Evolutionary conservation across 495 filamentous ascomycete species (phyloP), one percentile per base, ranked within the genome.

Genomic region (Hypoxylon lienhwacheense): DNA sequence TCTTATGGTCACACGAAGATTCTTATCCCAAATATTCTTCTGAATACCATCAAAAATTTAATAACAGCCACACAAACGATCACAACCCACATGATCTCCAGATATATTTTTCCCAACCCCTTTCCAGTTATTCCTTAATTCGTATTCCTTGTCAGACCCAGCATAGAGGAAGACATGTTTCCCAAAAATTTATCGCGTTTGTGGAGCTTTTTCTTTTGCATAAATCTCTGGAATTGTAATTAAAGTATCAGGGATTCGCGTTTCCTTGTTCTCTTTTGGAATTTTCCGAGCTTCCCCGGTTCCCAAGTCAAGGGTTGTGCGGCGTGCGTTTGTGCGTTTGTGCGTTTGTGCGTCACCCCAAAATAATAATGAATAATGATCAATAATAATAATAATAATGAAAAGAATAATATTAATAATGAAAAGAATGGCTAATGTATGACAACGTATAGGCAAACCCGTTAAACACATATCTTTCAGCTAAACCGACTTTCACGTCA

Each of bases 381-480:
- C n/a, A n/a, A n/a, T n/a, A n/a, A n/a, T n/a, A n/a, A n/a, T n/a
- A n/a, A n/a, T n/a, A n/a, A n/a, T n/a, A n/a, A n/a, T n/a, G n/a
- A n/a, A n/a, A n/a, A n/a, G n/a, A n/a, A n/a, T n/a, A n/a, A n/a
- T n/a, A n/a, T n/a, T n/a, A n/a, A n/a, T n/a, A n/a, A n/a, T n/a
- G n/a, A n/a, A n/a, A n/a, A 71, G 63, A 51, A 70, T 49, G 24
- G 64, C 71, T 64, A 62, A 28, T 44, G 12, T 19, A 31, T 26
- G 7, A 22, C 3, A 17, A 59, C 73, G 67, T 48, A 64, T 60
- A 87, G 82, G 93, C 92, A 52, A 98, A 98, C 63, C 93, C 93
- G 26, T 74, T 98, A 31, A 97, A 98, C 70, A 98, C 93, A 14
- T 96, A 93, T 67, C 77, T 98, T 35, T 87, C 85, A 21, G 91